Evolutionary conservation across 306 rosid species (phyloP).

Genomic region (Erythrophleum fordii): DNA sequence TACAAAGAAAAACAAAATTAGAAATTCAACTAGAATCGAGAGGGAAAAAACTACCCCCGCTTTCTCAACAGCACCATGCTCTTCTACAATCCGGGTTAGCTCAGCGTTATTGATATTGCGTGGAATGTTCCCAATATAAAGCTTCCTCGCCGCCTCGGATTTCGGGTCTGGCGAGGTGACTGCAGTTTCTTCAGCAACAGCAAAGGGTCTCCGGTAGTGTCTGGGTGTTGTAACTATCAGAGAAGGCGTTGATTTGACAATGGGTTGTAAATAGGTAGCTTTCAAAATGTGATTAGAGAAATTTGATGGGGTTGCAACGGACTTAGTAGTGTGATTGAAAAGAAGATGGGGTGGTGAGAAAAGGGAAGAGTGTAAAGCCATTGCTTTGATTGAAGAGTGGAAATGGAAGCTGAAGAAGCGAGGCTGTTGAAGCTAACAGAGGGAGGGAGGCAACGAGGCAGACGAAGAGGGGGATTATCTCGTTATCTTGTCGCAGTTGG

Average conservation of each 20-base stretch:
- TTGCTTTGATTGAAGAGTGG: slow-evolving; percentile 27
- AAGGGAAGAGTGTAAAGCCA: slow-evolving; percentile 70
- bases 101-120: slow-evolving; percentile 65
- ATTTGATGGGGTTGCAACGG: slow-evolving; percentile 40
- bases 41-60: slow-evolving; percentile 59
- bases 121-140: slow-evolving; percentile 91
- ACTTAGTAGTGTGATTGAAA: slow-evolving; percentile 42
- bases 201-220: slow-evolving; percentile 44
- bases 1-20: not conserved
- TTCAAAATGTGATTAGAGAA: slow-evolving; percentile 41
- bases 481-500: slow-evolving; percentile 29
- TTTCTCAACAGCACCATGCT: slow-evolving; percentile 88
- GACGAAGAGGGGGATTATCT: slow-evolving; percentile 28
- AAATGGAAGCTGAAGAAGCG: not conserved
- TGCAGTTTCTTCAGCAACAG: slow-evolving; percentile 65
- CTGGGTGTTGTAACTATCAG: slow-evolving; percentile 21
- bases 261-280: slow-evolving; percentile 39
- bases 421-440: not conserved
- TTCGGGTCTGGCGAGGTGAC: slow-evolving; percentile 37
- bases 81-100: slow-evolving; percentile 70
- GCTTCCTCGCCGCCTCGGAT: slow-evolving; percentile 66
- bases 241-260: slow-evolving; percentile 37
- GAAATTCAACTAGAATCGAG: not conserved
- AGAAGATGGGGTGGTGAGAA: slow-evolving; percentile 56
- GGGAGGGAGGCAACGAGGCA: not conserved